A percentile compares a stretch with the other conserved stretches of the same genome.
phyloP scores from a whole-genome alignment of 2,329 filamentous ascomycete species.

The Lecanosticta acicola region DNA sequence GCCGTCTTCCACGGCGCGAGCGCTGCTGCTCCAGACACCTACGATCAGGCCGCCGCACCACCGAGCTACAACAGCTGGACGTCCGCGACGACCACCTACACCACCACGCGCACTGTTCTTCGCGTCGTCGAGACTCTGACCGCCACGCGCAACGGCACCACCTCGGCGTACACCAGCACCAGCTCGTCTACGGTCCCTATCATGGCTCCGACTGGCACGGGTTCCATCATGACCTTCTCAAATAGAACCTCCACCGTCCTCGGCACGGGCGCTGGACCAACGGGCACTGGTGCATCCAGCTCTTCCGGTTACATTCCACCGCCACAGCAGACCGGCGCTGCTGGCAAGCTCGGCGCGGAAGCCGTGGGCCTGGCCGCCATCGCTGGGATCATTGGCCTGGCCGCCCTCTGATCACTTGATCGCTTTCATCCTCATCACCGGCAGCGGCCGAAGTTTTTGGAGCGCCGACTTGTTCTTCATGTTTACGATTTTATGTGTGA shows the following conservation, averaged over 20 bases:
- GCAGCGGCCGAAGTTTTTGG: not conserved
- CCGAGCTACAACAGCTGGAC: slow-evolving; percentile 5
- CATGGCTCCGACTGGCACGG: slow-evolving; percentile 6
- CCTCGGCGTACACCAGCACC: slow-evolving; percentile 13
- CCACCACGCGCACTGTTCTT: slow-evolving; percentile 24
- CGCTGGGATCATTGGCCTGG: slow-evolving; percentile 19
- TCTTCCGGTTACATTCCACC: slow-evolving; percentile 3
- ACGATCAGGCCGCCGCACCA: slow-evolving; percentile 1
- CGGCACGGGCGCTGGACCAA: slow-evolving; percentile 7
- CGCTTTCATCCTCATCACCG: slow-evolving; percentile 3
- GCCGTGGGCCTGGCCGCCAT: slow-evolving; percentile 16
- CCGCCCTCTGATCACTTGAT: slow-evolving; percentile 8
- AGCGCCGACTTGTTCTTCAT: slow-evolving; percentile 1
- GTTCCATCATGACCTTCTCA: slow-evolving; percentile 11
- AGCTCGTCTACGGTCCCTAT: slow-evolving; percentile 5
- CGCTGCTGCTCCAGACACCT: slow-evolving; percentile 11
- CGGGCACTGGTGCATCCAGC: no score
- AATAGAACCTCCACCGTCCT: slow-evolving; percentile 15
- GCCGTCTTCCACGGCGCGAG: slow-evolving; percentile 4
- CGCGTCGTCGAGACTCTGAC: slow-evolving; percentile 27
- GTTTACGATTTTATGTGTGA: slow-evolving; percentile 6
- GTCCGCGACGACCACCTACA: slow-evolving; percentile 22
- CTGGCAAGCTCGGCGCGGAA: slow-evolving; percentile 15
- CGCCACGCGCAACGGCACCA: slow-evolving; percentile 19
- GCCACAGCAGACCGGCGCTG: slow-evolving; percentile 14